These are phyloP conservation scores for Pilatotrama ljubarskyi DNA, from an alignment of 768 basidiomycete species.

Conservation along the genomic window DNA sequence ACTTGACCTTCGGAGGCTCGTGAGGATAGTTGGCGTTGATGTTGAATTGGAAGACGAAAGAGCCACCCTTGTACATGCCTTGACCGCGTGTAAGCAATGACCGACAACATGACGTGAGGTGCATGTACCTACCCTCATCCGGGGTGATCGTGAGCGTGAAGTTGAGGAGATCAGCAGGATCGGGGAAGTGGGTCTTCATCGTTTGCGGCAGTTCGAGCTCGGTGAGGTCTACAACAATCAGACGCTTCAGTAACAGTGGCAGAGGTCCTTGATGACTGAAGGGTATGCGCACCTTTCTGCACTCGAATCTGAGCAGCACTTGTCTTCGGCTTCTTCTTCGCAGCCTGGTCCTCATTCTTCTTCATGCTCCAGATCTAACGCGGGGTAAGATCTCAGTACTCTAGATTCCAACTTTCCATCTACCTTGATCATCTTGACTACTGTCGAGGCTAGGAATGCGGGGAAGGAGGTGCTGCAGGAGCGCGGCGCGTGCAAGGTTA, in stretches of 20 bases:
- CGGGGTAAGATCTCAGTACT: neutral
- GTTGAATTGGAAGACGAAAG: slow-evolving; percentile 90
- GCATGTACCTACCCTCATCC: slow-evolving; percentile 73
- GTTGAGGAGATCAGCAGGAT: slow-evolving; percentile 93
- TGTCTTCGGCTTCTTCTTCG: slow-evolving; percentile 98
- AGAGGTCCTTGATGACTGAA: neutral
- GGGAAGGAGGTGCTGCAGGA: neutral
- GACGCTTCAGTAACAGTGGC: neutral
- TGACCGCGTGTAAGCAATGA: neutral
- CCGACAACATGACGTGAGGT: too few species aligned
- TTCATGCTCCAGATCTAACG: slow-evolving; percentile 98
- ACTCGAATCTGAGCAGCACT: slow-evolving; percentile 98
- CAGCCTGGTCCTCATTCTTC: slow-evolving; percentile 97
- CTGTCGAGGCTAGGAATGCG: neutral
- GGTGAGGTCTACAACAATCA: slow-evolving; percentile 69
- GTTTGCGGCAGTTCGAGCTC: slow-evolving; percentile 95
- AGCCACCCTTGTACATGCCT: slow-evolving; percentile 99
- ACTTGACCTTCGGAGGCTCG: slow-evolving; percentile 98
- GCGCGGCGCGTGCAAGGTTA: slow-evolving; percentile 19
- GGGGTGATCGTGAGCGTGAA: slow-evolving; percentile 94
- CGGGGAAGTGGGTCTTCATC: slow-evolving; percentile 93
- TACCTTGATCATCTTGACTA: slow-evolving; percentile 22
- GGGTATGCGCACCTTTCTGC: slow-evolving; percentile 80
- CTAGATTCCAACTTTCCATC: neutral
- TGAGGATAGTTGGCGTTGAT: slow-evolving; percentile 99